A percentile compares a stretch with the other conserved stretches of the same genome.
phyloP scores from a whole-genome alignment of 1,284 basidiomycete genomes.

The Trametes versicolor region DNA sequence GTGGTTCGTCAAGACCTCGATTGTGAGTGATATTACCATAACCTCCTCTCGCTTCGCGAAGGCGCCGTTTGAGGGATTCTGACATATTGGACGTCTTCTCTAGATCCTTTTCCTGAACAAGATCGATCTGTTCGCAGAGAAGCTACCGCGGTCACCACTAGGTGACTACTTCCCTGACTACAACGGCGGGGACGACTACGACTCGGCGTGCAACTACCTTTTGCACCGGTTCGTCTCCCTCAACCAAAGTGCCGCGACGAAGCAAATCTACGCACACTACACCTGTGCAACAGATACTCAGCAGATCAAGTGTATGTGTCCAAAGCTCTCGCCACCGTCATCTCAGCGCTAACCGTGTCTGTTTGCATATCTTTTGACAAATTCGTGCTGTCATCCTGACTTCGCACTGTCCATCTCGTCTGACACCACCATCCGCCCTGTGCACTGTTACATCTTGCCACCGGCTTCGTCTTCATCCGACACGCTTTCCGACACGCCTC shows the following conservation, averaged over 20 bases:
- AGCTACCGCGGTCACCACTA: slow-evolving; percentile 88
- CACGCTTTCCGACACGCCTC: slow-evolving; percentile 6
- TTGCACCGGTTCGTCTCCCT: slow-evolving; percentile 88
- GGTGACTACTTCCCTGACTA: slow-evolving; percentile 92
- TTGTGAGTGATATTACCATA: slow-evolving; percentile 57
- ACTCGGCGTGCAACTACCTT: slow-evolving; percentile 87
- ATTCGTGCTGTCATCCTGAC: slow-evolving; percentile 7
- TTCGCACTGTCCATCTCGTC: slow-evolving; percentile 4
- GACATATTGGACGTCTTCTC: slow-evolving; percentile 23
- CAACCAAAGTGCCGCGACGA: slow-evolving; percentile 88
- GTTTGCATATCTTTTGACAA: slow-evolving; percentile 10
- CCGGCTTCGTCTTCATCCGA: slow-evolving; percentile 16
- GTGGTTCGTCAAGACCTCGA: slow-evolving; percentile 93
- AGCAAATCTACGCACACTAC: slow-evolving; percentile 91
- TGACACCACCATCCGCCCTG: slow-evolving; percentile 17
- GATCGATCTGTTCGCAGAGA: slow-evolving; percentile 97
- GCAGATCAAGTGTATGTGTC: slow-evolving; percentile 82
- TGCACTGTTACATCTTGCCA: slow-evolving; percentile 17
- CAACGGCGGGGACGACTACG: slow-evolving; percentile 84
- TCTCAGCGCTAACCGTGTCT: slow-evolving; percentile 25
- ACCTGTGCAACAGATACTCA: slow-evolving; percentile 92
- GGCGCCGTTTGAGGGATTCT: neutral
- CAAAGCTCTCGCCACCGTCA: neutral
- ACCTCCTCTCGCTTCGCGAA: neutral
- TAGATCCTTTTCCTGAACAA: slow-evolving; percentile 94